Percentiles rank a stretch among this genome's conserved stretches.
Conservation (phyloP, 2,329 filamentous ascomycete species). For the Penicillium fuscoglaucum region DNA sequence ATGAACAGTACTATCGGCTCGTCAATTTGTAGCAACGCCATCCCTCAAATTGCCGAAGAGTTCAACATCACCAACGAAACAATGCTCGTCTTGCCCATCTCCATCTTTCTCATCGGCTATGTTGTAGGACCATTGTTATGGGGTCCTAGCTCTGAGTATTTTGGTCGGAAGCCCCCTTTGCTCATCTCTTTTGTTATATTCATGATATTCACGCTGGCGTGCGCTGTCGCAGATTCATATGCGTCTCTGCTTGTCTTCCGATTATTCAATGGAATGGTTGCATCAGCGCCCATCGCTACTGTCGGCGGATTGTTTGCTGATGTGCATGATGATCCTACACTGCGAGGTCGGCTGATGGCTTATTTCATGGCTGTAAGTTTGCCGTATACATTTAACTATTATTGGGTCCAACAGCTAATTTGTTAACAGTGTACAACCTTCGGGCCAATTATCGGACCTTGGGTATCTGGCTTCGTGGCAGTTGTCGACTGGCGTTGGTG, state of each 20-base stretch:
- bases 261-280: conserved; percentile 48
- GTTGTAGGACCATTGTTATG: conserved; percentile 47
- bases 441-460: conserved; percentile 47
- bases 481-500: conserved; percentile 49
- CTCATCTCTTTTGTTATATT: conserved; percentile 52
- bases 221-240: conserved; percentile 47
- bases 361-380: conserved; percentile 45
- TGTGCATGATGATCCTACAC: conserved; percentile 47
- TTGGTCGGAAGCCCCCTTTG: conserved; percentile 46
- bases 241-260: conserved; percentile 46
- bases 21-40: conserved; percentile 43
- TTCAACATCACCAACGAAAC: conserved; percentile 37
- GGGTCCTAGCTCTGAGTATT: conserved; percentile 47
- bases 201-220: conserved; percentile 46
- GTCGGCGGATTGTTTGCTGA: conserved; percentile 51
- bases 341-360: conserved; percentile 44
- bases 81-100: conserved; percentile 42
- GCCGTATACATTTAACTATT: neutral
- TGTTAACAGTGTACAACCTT: conserved; percentile 36
- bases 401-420: conserved; percentile 9
- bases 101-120: conserved; percentile 44
- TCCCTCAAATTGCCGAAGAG: conserved; percentile 38
- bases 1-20: conserved; percentile 46
- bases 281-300: conserved; percentile 47
- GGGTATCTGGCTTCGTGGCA: conserved; percentile 49